phyloP scores from a whole-genome alignment of 2,329 filamentous ascomycete species.

The Diaporthe sp. region DNA sequence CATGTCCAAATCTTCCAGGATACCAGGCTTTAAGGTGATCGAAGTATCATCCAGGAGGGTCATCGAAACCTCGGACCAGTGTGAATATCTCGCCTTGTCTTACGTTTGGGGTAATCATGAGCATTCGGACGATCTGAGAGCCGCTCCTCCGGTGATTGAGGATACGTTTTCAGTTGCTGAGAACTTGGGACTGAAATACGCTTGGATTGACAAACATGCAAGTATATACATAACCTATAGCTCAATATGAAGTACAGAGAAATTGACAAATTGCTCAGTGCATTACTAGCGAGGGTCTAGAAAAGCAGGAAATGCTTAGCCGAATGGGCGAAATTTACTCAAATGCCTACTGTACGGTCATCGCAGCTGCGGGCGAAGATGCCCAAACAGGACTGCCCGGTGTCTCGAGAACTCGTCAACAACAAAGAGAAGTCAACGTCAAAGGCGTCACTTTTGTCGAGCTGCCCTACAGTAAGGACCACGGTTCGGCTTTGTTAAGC shows the following conservation, averaged over 20 bases:
- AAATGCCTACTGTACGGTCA: slow-evolving; percentile 3
- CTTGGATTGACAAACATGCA: slow-evolving; percentile 5
- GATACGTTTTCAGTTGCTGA: not conserved
- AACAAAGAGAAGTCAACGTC: not conserved
- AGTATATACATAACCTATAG: not conserved
- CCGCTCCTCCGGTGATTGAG: not conserved
- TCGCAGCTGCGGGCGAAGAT: slow-evolving; percentile 22
- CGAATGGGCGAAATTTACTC: slow-evolving; percentile 1
- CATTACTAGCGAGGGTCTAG: not conserved
- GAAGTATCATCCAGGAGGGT: not conserved
- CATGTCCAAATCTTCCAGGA: not conserved
- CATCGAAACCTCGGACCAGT: not conserved
- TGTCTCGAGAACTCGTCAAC: not conserved
- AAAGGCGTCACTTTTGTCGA: not conserved
- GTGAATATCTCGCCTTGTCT: not conserved
- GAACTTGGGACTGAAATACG: not conserved
- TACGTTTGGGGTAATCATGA: not conserved
- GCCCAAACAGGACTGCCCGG: slow-evolving; percentile 6
- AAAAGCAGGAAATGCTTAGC: not conserved
- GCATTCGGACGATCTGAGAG: not conserved
- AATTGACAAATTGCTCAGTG: not conserved
- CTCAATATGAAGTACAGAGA: no score
- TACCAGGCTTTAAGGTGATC: not conserved
- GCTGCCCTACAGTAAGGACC: not conserved
- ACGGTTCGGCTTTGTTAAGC: not conserved